Percentiles rank a stretch among this genome's conserved stretches.
phyloP scores from a whole-genome alignment of 2,329 filamentous ascomycete species.

The Paecilomyces formosus region DNA sequence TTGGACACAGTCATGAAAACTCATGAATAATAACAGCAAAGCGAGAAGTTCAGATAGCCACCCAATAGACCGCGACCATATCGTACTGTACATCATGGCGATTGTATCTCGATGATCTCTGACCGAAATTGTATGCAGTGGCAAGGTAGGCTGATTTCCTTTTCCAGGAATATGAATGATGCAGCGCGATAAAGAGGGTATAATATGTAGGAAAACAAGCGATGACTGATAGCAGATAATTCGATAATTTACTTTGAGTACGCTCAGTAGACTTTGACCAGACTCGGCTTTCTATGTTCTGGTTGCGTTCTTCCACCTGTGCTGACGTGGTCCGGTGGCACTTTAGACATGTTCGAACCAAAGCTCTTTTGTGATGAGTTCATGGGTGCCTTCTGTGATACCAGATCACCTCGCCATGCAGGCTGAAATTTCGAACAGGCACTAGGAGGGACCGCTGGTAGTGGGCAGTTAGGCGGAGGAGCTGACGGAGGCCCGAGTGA shows the following conservation, averaged over 20 bases:
- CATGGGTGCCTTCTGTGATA: background rate
- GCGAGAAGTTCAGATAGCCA: background rate
- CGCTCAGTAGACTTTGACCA: background rate
- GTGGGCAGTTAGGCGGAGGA: conserved; percentile 18
- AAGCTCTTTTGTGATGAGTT: background rate
- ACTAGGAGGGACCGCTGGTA: conserved; percentile 15
- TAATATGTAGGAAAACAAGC: background rate
- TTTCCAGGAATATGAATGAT: background rate
- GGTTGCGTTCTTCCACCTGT: background rate
- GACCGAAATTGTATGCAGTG: background rate
- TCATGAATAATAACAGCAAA: background rate
- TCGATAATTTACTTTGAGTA: background rate
- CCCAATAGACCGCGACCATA: background rate
- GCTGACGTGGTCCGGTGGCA: background rate
- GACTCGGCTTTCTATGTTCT: background rate
- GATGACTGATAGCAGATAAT: background rate
- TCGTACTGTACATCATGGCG: background rate
- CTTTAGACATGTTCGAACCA: background rate
- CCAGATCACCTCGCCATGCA: background rate
- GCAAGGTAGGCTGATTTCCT: background rate
- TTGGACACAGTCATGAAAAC: background rate
- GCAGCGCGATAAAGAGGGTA: background rate
- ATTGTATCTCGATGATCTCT: background rate
- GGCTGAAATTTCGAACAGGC: conserved; percentile 2
- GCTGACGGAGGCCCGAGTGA: conserved; percentile 15